These are phyloP conservation scores for Trichosanthes cucumerina DNA, from an alignment of 306 rosid species.

Conservation along the genomic window DNA sequence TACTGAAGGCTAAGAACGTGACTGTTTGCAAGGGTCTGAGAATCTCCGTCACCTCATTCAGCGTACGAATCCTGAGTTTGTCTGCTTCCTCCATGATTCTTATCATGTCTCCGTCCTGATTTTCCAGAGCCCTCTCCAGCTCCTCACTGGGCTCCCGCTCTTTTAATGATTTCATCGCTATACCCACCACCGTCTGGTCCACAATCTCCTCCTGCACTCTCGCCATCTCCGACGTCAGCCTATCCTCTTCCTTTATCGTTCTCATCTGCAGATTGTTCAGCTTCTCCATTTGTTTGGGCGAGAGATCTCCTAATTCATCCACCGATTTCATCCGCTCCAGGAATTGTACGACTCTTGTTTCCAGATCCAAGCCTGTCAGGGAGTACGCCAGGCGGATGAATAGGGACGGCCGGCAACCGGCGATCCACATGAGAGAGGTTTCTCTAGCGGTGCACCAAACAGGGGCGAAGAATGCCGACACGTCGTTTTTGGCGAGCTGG, in stretches of 20 bases:
- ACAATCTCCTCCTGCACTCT: conserved; percentile 23
- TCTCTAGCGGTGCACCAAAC: conserved; percentile 27
- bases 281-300: neutral
- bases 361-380: conserved; percentile 10
- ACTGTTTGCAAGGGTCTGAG: conserved; percentile 18
- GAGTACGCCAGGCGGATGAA: conserved; percentile 22
- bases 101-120: neutral
- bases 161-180: neutral
- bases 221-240: conserved; percentile 13
- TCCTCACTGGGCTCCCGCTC: neutral
- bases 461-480: conserved; percentile 11
- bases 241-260: conserved; percentile 23
- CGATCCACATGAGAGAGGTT: conserved; percentile 24
- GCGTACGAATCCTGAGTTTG: conserved; percentile 15
- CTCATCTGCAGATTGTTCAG: conserved; percentile 14
- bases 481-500: neutral
- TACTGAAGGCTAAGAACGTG: conserved; percentile 17
- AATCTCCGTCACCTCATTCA: conserved; percentile 11
- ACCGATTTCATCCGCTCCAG: neutral
- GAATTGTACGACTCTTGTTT: conserved; percentile 1
- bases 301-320: neutral
- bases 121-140: neutral
- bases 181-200: conserved; percentile 17
- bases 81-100: conserved; percentile 15
- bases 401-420: conserved; percentile 28